Base-by-base conservation (phyloP, 208 protist species). In the Porcisia deanei region DNA sequence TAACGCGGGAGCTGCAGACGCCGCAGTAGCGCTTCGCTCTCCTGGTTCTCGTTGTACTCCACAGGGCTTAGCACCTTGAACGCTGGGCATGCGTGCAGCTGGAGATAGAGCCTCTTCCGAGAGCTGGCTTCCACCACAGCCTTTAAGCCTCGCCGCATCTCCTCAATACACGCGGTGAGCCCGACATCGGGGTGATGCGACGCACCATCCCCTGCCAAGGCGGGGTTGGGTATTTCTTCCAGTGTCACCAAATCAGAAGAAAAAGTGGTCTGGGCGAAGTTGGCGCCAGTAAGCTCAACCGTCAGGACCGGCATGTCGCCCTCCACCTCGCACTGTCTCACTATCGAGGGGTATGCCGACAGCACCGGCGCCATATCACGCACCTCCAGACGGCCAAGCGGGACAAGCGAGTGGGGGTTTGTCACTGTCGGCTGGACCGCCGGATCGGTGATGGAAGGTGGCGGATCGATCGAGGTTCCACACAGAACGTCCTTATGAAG, bases 311-410 rank as follows among this genome's bases (percentile, higher is more conserved):
- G 93, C 53, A 93, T 54, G 59, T 79, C 84, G n/a, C 89, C 88
- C 81, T 97, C 93, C 53, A 97, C 82, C 82, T 95, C 93, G 70
- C 93, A 97, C 81, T 97, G 91, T 82, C 93, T 97, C 58, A 97
- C 76, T 34, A 76, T 65, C 10, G 82, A 69, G 3, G 93, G 93
- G 49, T 71, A 58, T 18, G 79, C 76, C n/a, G 77, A 55, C 34
- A 94, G 61, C 34, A 45, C 25, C 9, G 93, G 88, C 25, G 90
- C 73, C 54, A 76, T 68, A 68, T 97, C 93, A 30, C 85, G 59
- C 45, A 95, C 86, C 70, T 91, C 87, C 39, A 94, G 64, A n/a
- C 90, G 83, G 22, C 85, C 81, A 68, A 95, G 84, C 58, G 84
- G 47, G 30, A 95, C 87, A 43, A 93, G 79, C 30, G 91, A 79